Percentiles rank a stretch among this genome's conserved stretches.
Evolutionary conservation across 305 asterid species (phyloP).

Genomic region (Fraxinus nigra): DNA sequence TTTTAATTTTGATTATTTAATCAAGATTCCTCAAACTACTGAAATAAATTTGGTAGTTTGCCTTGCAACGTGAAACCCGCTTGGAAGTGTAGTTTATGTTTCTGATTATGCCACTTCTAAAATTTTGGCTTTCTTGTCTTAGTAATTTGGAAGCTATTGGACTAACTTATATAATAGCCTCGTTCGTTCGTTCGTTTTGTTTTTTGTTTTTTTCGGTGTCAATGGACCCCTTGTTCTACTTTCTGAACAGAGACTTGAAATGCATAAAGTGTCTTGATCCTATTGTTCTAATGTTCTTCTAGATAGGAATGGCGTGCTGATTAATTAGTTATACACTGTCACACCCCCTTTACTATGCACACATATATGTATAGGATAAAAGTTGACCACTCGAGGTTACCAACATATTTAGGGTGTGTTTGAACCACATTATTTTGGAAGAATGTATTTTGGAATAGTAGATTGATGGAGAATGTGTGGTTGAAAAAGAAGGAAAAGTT

Average conservation of each 20-base stretch:
- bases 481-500: too few species aligned
- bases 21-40: neutral
- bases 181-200: too few species aligned
- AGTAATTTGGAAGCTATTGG: neutral
- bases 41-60: neutral
- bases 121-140: neutral
- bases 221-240: slow-evolving; percentile 11
- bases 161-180: neutral
- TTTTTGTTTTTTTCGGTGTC: neutral
- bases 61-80: neutral
- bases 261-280: slow-evolving; percentile 18
- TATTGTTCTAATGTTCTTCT: neutral
- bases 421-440: too few species aligned
- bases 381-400: neutral
- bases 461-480: too few species aligned
- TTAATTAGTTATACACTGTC: slow-evolving; percentile 9
- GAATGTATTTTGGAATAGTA: too few species aligned
- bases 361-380: too few species aligned
- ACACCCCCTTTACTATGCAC: too few species aligned
- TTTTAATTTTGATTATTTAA: neutral
- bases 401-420: neutral
- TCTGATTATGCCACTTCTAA: neutral
- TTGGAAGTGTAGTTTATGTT: neutral
- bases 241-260: slow-evolving; percentile 2
- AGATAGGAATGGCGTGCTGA: slow-evolving; percentile 12